Evolutionary conservation across 768 basidiomycete species (phyloP), one percentile per base, ranked within the genome.

Genomic region (Nidularia sp.): DNA sequence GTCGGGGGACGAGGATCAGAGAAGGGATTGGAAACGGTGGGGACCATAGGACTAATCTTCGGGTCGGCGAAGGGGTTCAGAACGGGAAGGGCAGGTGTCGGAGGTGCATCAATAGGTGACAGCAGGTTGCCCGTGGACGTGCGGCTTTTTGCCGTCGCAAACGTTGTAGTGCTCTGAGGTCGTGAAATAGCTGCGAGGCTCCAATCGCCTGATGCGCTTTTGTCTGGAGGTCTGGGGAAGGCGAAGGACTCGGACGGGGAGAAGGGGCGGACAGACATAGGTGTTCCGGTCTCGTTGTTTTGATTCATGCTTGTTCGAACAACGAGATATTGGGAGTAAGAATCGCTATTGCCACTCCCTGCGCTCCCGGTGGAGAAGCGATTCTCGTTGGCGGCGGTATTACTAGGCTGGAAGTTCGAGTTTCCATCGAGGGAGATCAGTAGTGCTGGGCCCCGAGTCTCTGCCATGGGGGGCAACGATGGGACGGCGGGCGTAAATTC

Each of bases 201-300:
- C 55, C 59, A 55, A 13, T 63, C 60, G 31, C 58, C 55, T 2
- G 39, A 44, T 7, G 13, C 25, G 39, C 15, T 45, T 43, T 62
- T 60, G 52, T 68, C 57, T 3, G 83, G 84, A 2, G 86, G 86
- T 50, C 78, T 79, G 2, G 86, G 86, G 72, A 88, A 88, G 6
- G 81, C 66, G 66, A 85, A 88, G 4, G 80, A 78, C 62, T 88
- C 86, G 13, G 79, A 78, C 8, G 83, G 81, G 0, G 84, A 80
- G 69, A 85, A 86, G 2, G 83, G 84, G 39, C 81, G 80, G 15
- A 84, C 83, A 36, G 75, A 81, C 74, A 86, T 81, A 22, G 83
- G 80, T 0, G 81, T 76, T 3, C 62, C 53, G n/a, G 53, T 46
- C 48, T 68, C 70, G n/a, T 62, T 59, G 9, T 63, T 60, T 29